Evolutionary conservation across 331 rosid genomes (phyloP).

Genomic region (Quercus tomentella): DNA sequence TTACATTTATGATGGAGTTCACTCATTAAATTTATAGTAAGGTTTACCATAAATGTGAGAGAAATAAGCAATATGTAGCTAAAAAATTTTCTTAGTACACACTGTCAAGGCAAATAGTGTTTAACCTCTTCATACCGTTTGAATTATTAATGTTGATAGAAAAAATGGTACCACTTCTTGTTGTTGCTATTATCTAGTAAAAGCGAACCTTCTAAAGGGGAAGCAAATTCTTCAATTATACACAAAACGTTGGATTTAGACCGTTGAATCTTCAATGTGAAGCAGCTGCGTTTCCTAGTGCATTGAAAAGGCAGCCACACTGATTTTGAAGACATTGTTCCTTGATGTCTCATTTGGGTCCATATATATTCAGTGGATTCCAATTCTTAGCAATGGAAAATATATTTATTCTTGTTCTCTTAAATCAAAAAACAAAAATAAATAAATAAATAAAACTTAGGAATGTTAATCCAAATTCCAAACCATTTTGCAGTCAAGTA

Average conservation of each 20-base stretch:
- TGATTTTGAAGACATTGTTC: conserved; percentile 24
- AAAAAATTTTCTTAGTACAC: too few species aligned
- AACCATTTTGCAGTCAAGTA: too few species aligned
- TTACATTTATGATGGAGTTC: accelerated
- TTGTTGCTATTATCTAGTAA: neutral
- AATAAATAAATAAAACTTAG: neutral
- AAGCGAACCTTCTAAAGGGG: neutral
- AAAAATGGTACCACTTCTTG: neutral
- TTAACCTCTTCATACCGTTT: neutral
- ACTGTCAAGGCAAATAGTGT: too few species aligned
- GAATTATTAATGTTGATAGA: neutral
- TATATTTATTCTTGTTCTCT: neutral
- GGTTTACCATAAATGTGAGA: accelerated
- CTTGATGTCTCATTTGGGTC: neutral
- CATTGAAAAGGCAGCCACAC: conserved; percentile 19
- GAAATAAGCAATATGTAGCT: too few species aligned
- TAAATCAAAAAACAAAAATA: neutral
- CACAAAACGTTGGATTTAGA: conserved; percentile 1
- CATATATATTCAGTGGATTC: neutral
- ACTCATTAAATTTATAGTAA: accelerated
- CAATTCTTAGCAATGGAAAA: neutral
- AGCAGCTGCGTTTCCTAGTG: conserved; percentile 20
- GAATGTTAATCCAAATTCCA: too few species aligned
- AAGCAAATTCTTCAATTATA: neutral
- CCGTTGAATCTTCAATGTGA: conserved; percentile 28